Evolutionary conservation across 495 filamentous ascomycete species (phyloP).

Genomic region (Talaromyces adpressus): DNA sequence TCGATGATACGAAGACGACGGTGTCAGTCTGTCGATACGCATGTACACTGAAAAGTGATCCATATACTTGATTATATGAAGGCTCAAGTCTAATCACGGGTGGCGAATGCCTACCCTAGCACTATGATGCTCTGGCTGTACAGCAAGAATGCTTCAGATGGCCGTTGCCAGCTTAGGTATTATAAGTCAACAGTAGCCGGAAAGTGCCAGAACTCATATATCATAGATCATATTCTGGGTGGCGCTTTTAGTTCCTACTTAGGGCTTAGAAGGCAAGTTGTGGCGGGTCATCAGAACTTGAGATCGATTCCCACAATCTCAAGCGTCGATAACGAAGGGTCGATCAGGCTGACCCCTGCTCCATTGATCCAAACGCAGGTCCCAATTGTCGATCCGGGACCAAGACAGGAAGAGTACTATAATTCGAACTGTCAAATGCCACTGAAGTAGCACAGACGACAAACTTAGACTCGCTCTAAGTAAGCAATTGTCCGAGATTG

Average conservation of each 20-base stretch:
- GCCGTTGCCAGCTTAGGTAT: neutral
- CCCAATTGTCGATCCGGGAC: conserved; percentile 7
- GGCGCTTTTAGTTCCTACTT: neutral
- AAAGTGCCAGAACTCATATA: neutral
- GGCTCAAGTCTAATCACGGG: neutral
- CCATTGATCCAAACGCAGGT: conserved; percentile 8
- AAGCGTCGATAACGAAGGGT: conserved; percentile 8
- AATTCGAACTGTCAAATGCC: conserved; percentile 1
- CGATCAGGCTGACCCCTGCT: conserved; percentile 8
- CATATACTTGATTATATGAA: neutral
- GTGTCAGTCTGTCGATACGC: neutral
- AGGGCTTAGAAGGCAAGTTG: neutral
- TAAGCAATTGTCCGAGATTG: conserved; percentile 5
- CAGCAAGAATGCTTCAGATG: neutral
- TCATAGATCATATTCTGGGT: conserved; percentile 5
- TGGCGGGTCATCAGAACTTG: conserved; percentile 1
- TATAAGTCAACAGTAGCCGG: neutral
- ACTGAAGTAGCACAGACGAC: neutral
- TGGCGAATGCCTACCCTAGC: neutral
- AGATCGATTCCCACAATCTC: conserved; percentile 8
- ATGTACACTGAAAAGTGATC: neutral
- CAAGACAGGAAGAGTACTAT: neutral
- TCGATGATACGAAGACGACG: neutral
- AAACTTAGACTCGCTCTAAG: neutral
- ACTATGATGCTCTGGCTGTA: neutral